A percentile compares a stretch with the other conserved stretches of the same genome.
phyloP scores from a whole-genome alignment of 179 eudicot genomes.

The Drosera spatulata region DNA sequence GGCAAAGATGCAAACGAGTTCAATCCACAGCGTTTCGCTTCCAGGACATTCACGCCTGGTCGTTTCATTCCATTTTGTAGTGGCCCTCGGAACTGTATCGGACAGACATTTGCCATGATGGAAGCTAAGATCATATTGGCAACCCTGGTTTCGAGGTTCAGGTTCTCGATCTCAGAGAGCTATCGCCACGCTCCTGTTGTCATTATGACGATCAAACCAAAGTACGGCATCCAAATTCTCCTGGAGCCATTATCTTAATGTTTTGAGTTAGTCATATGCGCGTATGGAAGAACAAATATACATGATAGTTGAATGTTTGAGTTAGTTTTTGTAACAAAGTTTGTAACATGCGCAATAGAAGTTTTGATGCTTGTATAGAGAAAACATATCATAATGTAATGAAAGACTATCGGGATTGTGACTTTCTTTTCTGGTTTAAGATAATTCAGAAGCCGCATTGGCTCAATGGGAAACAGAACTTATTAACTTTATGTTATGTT shows the following conservation, averaged over 20 bases:
- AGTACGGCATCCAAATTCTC: conserved; percentile 74
- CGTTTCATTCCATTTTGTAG: conserved; percentile 81
- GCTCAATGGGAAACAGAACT: no score
- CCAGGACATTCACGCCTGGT: conserved; percentile 42
- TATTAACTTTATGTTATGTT: no score
- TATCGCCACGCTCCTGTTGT: conserved; percentile 78
- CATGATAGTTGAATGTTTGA: no score
- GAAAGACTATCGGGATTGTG: no score
- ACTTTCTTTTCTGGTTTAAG: no score
- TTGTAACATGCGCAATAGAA: no score
- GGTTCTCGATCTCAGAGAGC: conserved; percentile 48
- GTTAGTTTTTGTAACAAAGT: no score
- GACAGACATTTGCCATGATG: conserved; percentile 79
- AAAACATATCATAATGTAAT: no score
- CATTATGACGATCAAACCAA: conserved; percentile 80
- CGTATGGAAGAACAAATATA: no score
- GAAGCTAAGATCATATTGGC: conserved; percentile 84
- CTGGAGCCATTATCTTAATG: conserved; percentile 33
- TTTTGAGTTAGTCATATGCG: no score
- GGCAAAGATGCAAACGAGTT: conserved; percentile 77
- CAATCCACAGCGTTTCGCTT: conserved; percentile 65
- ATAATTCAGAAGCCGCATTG: no score
- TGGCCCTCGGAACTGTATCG: conserved; percentile 88
- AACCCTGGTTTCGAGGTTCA: conserved; percentile 47
- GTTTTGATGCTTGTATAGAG: no score